Evolutionary conservation across 108 stramenopile species (phyloP).

Genomic region (Pseudonitzschia multiseries): DNA sequence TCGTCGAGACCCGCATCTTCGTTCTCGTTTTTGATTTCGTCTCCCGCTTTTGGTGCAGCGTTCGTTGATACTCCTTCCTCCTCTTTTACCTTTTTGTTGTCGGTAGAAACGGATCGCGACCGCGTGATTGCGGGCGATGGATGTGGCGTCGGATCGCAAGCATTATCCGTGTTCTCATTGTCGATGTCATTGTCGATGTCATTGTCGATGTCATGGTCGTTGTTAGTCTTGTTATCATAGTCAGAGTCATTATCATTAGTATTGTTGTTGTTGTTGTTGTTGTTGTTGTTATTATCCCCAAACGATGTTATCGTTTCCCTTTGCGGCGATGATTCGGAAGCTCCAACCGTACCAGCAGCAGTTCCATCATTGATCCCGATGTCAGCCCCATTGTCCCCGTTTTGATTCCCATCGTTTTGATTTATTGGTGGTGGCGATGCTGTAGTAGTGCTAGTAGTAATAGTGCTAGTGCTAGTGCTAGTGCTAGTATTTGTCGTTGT

Average conservation of each 20-base stretch:
- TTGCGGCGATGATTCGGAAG: not conserved
- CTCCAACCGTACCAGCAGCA: conserved; percentile 1
- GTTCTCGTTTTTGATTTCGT: not conserved
- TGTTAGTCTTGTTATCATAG: not conserved
- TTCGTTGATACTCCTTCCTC: not conserved
- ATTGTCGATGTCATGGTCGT: not conserved
- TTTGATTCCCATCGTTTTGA: not conserved
- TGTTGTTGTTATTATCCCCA: not conserved
- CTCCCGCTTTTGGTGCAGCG: too few relatives aligned
- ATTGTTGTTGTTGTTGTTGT: too few relatives aligned
- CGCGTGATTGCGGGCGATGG: conserved; percentile 12
- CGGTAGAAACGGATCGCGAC: conserved; percentile 4
- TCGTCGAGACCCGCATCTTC: not conserved
- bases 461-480: not conserved
- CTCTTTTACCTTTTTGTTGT: not conserved
- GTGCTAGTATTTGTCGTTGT: not conserved
- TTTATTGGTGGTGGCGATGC: not conserved
- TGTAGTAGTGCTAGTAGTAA: too few relatives aligned
- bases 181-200: not conserved
- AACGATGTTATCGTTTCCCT: not conserved
- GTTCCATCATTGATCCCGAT: not conserved
- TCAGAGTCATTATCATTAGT: not conserved
- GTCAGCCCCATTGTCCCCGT: not conserved
- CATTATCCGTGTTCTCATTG: not conserved
- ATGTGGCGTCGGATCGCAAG: not conserved